These are phyloP conservation scores for Phaeosphaeria sp. DNA, from an alignment of 2,329 filamentous ascomycete genomes.

Conservation along the genomic window DNA sequence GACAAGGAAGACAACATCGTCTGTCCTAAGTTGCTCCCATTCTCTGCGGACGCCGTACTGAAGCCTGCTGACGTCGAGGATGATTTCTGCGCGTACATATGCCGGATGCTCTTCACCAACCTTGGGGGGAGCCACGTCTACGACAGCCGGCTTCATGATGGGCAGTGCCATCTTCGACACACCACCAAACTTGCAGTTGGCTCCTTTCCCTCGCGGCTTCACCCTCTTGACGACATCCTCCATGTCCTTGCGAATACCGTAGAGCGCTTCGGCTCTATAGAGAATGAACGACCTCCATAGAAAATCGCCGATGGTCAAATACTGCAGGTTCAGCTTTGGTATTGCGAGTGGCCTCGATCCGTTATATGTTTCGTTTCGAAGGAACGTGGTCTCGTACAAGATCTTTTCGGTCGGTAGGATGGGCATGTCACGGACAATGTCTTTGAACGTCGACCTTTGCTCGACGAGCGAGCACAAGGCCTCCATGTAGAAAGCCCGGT, in stretches of 20 bases:
- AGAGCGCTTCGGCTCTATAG: constrained; percentile 90
- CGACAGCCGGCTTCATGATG: constrained; percentile 82
- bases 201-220: constrained; percentile 72
- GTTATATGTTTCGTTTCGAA: constrained; percentile 85
- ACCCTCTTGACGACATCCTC: constrained; percentile 81
- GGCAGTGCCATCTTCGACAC: constrained; percentile 92
- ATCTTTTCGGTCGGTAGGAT: constrained; percentile 83
- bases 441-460: constrained; percentile 80
- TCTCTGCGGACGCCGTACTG: constrained; percentile 77
- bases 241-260: constrained; percentile 89
- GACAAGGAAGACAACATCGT: constrained; percentile 89
- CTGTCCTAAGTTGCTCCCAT: constrained; percentile 86
- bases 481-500: constrained; percentile 72
- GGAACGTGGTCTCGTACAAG: constrained; percentile 78
- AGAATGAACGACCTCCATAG: constrained; percentile 93
- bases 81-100: constrained; percentile 83
- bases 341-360: constrained; percentile 86
- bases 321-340: constrained; percentile 94
- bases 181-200: constrained; percentile 74
- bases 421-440: constrained; percentile 72
- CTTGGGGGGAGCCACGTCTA: constrained; percentile 81
- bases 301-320: constrained; percentile 93
- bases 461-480: constrained; percentile 78
- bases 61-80: constrained; percentile 81
- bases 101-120: constrained; percentile 87